Conservation (phyloP, 768 basidiomycete genomes). For the Hirschioporus abietinus region DNA sequence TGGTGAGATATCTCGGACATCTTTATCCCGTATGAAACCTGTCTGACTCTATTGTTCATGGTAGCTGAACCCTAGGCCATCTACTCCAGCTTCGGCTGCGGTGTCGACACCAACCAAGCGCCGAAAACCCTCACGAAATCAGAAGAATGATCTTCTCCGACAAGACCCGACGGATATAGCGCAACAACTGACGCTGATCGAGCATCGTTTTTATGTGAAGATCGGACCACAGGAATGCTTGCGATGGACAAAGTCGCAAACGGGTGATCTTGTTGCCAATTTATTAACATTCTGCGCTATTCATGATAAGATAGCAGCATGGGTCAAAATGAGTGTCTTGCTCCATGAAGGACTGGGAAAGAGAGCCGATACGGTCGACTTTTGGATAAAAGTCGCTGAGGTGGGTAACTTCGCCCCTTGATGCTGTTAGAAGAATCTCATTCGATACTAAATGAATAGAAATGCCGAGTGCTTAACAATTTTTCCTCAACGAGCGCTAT, state of each 20-base stretch:
- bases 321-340: conserved; percentile 64
- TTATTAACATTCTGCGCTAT: conserved; percentile 51
- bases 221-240: conserved; percentile 75
- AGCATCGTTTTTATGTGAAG: conserved; percentile 62
- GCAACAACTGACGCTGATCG: conserved; percentile 75
- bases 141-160: conserved; percentile 57
- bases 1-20: conserved; percentile 35
- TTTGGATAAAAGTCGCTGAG: conserved; percentile 78
- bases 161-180: conserved; percentile 68
- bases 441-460: conserved; percentile 33
- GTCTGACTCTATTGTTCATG: neutral
- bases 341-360: conserved; percentile 43
- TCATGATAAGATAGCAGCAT: conserved; percentile 56
- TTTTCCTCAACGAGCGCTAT: conserved; percentile 66
- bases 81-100: conserved; percentile 14
- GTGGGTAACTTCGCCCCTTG: conserved; percentile 33
- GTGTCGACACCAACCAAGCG: conserved; percentile 22
- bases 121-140: conserved; percentile 41
- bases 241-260: conserved; percentile 41
- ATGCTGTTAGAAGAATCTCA: conserved; percentile 8
- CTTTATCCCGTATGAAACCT: conserved; percentile 2
- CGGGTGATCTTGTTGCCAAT: conserved; percentile 34
- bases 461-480: conserved; percentile 59
- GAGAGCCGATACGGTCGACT: conserved; percentile 55
- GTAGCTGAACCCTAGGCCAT: conserved; percentile 37